Conservation (phyloP, 2,329 filamentous ascomycete species). For the Alternaria conjuncta region DNA sequence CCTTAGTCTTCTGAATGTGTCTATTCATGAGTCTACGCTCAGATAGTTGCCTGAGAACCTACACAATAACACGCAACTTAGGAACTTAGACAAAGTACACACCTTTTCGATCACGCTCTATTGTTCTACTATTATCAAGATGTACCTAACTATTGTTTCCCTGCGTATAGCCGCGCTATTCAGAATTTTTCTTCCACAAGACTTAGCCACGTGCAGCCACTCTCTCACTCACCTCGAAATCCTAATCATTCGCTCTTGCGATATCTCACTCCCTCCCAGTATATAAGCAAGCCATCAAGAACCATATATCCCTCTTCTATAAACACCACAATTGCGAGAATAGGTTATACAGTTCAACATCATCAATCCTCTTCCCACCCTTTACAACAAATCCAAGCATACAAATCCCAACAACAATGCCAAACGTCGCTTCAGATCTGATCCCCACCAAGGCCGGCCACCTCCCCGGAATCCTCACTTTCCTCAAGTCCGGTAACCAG, state of each 20-base stretch:
- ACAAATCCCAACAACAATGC: background rate
- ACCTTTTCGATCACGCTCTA: background rate
- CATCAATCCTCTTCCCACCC: background rate
- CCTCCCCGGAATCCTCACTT: background rate
- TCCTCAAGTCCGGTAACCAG: background rate
- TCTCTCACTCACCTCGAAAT: background rate
- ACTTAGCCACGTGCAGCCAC: background rate
- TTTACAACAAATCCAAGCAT: background rate
- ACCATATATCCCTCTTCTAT: background rate
- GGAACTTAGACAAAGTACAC: background rate
- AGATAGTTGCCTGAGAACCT: background rate
- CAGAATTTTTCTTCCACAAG: background rate
- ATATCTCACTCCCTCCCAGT: background rate
- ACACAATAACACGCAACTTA: background rate
- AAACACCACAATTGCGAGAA: too few relatives aligned
- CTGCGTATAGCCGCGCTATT: background rate
- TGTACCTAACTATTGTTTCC: fast-evolving
- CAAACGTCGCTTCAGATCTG: background rate
- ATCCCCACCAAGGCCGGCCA: background rate
- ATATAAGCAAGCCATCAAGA: background rate
- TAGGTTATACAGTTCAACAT: background rate
- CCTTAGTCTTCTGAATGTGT: background rate
- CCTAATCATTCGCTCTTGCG: fast-evolving
- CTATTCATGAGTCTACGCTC: background rate
- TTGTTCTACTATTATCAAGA: background rate